Base-by-base conservation (phyloP, 2,329 filamentous ascomycete genomes). In the Dactylella cylindrospora region DNA sequence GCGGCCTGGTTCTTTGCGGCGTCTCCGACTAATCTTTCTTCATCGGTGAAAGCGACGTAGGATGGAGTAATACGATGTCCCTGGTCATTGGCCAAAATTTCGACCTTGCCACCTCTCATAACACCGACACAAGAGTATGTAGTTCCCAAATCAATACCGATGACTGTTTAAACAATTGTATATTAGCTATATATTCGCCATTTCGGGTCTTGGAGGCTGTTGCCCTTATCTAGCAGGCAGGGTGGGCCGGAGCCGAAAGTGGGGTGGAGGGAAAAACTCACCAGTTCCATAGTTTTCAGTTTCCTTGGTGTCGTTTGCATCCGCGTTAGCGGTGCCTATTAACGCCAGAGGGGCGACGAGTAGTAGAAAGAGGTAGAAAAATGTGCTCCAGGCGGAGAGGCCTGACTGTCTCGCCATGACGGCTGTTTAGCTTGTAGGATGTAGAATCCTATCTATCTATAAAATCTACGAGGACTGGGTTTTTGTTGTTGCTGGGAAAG, bases 1-100 rank as follows among this genome's bases (percentile, higher is more conserved):
- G 87, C 84, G 72, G 87, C 90, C 80, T 95, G 90, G 79, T 95
- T 94, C 85, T 95, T 95, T 71, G 90, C 90, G 71, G 93, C 89
- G 76, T 98, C 93, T 81, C 93, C 93, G 69, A 98, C 90, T 68
- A 98, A 81, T 73, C 93, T 85, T 78, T 97, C 93, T 67, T 96
- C 90, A 71, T 97, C 90, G 75, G 90, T 97, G 76, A 95, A 95
- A 72, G 89, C 90, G 73, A 95, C 90, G 76, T 93, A 95, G 67
- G 89, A 95, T 52, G 90, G 90, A 70, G 90, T 95, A 70, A 95
- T 95, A 79, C 89, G 87, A 83, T 95, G 90, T 80, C 89, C 89
- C 80, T 95, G 90, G 77, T 95, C 89, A 80, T 95, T 95, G 77
- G 88, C 88, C 70, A 95, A 81, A 78, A 95, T 95, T 73, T 95